Evolutionary conservation across 441 rosid species (phyloP).

Genomic region (Pelargonium citronellum): DNA sequence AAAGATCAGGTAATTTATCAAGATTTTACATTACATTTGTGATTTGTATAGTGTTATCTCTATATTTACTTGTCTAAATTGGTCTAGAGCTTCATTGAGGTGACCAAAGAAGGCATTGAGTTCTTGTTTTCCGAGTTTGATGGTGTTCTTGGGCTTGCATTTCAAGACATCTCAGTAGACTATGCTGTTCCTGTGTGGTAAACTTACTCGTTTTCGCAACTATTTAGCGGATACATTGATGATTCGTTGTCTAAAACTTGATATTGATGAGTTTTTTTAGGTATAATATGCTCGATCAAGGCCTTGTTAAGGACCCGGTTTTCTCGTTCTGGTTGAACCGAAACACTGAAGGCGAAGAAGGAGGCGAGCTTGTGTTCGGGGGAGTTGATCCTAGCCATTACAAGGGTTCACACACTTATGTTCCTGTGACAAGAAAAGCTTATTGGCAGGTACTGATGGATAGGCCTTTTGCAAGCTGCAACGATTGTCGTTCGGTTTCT

Average conservation of each 20-base stretch:
- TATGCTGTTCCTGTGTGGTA: constrained; percentile 68
- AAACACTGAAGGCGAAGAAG: constrained; percentile 47
- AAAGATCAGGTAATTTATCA: constrained; percentile 45
- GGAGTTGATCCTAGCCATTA: constrained; percentile 58
- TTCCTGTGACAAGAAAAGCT: constrained; percentile 58
- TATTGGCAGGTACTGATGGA: constrained; percentile 62
- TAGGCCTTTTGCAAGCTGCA: neutral
- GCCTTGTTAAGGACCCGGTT: constrained; percentile 43
- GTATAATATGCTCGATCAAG: constrained; percentile 68
- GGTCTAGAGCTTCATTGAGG: constrained; percentile 59
- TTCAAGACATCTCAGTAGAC: constrained; percentile 66
- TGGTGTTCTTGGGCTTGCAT: constrained; percentile 80
- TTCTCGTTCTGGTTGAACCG: constrained; percentile 80
- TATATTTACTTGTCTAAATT: neutral
- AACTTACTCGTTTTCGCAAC: neutral
- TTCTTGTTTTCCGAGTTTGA: constrained; percentile 59
- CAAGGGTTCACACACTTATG: constrained; percentile 61
- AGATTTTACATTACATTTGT: neutral
- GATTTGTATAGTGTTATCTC: neutral
- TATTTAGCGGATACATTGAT: too few relatives aligned
- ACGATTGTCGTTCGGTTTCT: neutral
- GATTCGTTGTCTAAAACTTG: neutral
- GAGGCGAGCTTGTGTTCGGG: constrained; percentile 83
- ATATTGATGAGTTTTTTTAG: constrained; percentile 25
- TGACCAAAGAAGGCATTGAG: constrained; percentile 51